phyloP scores from a whole-genome alignment of 2,329 filamentous ascomycete species.

The Mariannaea elegans region DNA sequence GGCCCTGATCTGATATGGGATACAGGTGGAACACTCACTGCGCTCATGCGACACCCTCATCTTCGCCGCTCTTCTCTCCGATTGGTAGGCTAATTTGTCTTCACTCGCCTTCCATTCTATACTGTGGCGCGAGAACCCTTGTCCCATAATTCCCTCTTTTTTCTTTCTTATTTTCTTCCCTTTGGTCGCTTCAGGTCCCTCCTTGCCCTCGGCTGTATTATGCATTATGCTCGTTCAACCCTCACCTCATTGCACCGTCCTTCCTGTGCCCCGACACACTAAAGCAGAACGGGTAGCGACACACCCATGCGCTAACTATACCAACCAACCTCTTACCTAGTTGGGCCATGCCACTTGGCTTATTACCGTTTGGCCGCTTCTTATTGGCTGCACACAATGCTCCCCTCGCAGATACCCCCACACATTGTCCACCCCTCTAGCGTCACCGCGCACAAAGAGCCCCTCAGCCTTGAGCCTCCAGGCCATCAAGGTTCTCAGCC shows the following conservation, averaged over 20 bases:
- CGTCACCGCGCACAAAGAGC: conserved; percentile 25
- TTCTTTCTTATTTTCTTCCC: neutral
- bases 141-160: too few species aligned
- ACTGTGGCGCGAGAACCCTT: too few species aligned
- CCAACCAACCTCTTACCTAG: conserved; percentile 16
- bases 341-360: neutral
- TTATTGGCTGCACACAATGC: conserved; percentile 22
- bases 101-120: too few species aligned
- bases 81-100: neutral
- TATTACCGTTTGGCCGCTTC: conserved; percentile 12
- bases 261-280: neutral
- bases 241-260: neutral
- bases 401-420: conserved; percentile 6
- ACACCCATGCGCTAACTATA: too few species aligned
- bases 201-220: too few species aligned
- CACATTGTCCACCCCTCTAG: conserved; percentile 19
- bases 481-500: conserved; percentile 45
- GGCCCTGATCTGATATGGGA: too few species aligned
- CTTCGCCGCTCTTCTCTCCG: neutral
- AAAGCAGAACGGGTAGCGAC: too few species aligned
- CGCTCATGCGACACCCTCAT: too few species aligned
- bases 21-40: too few species aligned
- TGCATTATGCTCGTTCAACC: neutral
- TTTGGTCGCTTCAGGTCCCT: too few species aligned
- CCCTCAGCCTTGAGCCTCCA: conserved; percentile 32